Evolutionary conservation across 2,329 filamentous ascomycete species (phyloP).

Genomic region (Onygena corvina): DNA sequence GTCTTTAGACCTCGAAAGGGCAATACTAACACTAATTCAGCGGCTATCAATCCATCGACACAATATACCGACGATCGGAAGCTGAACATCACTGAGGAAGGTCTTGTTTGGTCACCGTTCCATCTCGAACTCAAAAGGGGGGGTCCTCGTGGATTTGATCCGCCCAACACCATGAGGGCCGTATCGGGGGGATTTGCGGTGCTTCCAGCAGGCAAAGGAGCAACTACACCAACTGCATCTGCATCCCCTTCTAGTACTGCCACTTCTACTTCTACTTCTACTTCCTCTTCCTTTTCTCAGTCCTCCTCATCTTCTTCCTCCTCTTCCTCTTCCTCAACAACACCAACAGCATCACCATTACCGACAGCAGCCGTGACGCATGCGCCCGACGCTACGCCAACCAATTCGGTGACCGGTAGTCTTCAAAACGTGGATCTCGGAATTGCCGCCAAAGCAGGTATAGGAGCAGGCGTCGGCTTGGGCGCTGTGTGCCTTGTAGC

Average conservation of each 20-base stretch:
- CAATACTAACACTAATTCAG: too few species aligned
- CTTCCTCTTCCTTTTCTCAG: neutral
- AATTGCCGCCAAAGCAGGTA: constrained; percentile 3
- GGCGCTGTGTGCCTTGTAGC: neutral
- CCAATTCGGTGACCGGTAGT: too few species aligned
- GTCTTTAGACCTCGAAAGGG: too few species aligned
- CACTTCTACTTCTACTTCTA: neutral
- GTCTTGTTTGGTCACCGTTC: neutral
- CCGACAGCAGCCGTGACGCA: neutral
- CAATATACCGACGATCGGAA: neutral
- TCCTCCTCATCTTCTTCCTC: too few species aligned
- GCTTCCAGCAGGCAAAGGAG: neutral
- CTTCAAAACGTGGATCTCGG: neutral
- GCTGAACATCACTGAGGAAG: neutral
- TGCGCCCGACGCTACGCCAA: neutral
- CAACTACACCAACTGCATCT: neutral
- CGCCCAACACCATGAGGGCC: neutral
- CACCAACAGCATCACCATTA: neutral
- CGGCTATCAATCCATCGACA: neutral
- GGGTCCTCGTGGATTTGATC: neutral
- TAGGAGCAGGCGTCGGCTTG: neutral
- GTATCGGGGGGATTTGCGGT: neutral
- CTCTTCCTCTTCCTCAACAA: neutral
- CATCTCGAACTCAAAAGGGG: neutral
- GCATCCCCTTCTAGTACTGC: neutral